These are phyloP conservation scores for Gentiana macrophylla DNA, from an alignment of 257 asterid genomes.

Conservation along the genomic window DNA sequence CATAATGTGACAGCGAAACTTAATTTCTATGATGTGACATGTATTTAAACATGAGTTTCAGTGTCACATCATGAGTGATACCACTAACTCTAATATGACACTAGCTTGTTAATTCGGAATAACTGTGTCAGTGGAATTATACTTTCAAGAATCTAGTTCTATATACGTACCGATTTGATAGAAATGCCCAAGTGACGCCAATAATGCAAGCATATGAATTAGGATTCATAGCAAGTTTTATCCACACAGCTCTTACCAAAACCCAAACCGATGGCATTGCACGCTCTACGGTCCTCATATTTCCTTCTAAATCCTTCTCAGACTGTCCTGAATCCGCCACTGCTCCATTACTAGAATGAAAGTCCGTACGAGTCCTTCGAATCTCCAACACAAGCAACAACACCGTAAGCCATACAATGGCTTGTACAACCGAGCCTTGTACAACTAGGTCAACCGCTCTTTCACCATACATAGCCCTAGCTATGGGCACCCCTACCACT, in stretches of 20 bases:
- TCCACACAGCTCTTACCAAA: conserved; percentile 19
- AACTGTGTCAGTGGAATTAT: too few species aligned
- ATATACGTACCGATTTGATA: conserved; percentile 15
- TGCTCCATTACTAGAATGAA: background rate
- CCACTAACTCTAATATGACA: too few species aligned
- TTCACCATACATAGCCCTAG: conserved; percentile 51
- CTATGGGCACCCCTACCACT: conserved; percentile 54
- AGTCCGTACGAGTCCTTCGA: conserved; percentile 17
- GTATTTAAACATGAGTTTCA: too few species aligned
- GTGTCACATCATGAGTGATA: too few species aligned
- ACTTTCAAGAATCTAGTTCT: too few species aligned
- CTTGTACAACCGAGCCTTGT: conserved; percentile 39
- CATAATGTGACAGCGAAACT: too few species aligned
- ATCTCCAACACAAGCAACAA: conserved; percentile 40
- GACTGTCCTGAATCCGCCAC: background rate
- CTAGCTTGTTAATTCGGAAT: too few species aligned
- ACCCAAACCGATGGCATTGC: conserved; percentile 12
- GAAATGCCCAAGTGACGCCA: conserved; percentile 30
- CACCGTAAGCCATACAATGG: conserved; percentile 39
- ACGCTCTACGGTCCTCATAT: background rate
- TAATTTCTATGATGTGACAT: too few species aligned
- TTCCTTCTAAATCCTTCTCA: conserved; percentile 14
- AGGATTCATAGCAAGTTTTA: conserved; percentile 26
- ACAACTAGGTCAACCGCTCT: conserved; percentile 40
- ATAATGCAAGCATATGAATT: conserved; percentile 25